A percentile compares a stretch with the other conserved stretches of the same genome.
phyloP scores from a whole-genome alignment of 306 rosid genomes.

The Trichosanthes truncata region DNA sequence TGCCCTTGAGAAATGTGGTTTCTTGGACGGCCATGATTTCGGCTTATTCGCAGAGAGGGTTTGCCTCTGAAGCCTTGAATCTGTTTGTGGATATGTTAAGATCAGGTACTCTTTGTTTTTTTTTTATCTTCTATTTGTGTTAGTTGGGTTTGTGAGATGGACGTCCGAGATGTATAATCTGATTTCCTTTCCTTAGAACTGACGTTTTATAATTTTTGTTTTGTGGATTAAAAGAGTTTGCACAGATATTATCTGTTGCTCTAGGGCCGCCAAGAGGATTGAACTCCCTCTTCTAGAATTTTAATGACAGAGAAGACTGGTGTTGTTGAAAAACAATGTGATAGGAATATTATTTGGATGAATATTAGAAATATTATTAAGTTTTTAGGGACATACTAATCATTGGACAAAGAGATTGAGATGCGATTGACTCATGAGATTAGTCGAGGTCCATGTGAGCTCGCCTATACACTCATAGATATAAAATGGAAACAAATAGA shows the following conservation, averaged over 20 bases:
- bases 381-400: neutral
- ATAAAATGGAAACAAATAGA: neutral
- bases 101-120: constrained; percentile 40
- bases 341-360: neutral
- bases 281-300: neutral
- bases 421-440: neutral
- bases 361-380: neutral
- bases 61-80: constrained; percentile 44
- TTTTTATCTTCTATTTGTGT: neutral
- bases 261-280: neutral
- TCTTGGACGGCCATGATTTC: constrained; percentile 91
- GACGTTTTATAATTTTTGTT: neutral
- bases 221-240: neutral
- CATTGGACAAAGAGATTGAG: neutral
- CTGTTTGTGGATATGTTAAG: constrained; percentile 66
- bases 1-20: constrained; percentile 60
- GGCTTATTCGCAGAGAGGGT: constrained; percentile 66
- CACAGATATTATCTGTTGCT: neutral
- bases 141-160: neutral
- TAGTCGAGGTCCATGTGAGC: neutral
- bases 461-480: neutral
- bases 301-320: neutral
- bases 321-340: neutral
- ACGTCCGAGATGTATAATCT: neutral
- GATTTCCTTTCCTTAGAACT: neutral